Percentiles rank a stretch among this genome's conserved stretches.
phyloP scores from a whole-genome alignment of 2,329 filamentous ascomycete genomes.

The Epichloe baconii region DNA sequence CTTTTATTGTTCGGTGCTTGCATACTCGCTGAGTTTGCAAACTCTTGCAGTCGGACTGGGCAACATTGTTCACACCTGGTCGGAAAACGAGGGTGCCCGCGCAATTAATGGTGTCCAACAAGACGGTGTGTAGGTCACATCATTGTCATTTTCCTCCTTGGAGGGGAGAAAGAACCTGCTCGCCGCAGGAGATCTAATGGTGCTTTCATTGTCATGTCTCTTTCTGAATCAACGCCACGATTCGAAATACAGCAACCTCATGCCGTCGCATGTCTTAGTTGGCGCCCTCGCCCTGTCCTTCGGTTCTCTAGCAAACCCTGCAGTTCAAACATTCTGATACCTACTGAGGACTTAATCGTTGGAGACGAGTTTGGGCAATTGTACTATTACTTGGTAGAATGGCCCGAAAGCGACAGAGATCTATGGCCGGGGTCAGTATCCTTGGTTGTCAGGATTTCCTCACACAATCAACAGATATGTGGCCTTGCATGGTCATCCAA shows the following conservation, averaged over 20 bases:
- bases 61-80: slow-evolving; percentile 77
- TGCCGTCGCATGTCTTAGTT: slow-evolving; percentile 68
- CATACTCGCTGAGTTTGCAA: slow-evolving; percentile 63
- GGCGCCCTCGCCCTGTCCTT: slow-evolving; percentile 50
- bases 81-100: slow-evolving; percentile 54
- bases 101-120: slow-evolving; percentile 25
- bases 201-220: slow-evolving; percentile 63
- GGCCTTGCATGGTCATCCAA: slow-evolving; percentile 78
- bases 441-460: slow-evolving; percentile 60
- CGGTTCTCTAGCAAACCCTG: slow-evolving; percentile 39
- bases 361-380: slow-evolving; percentile 74
- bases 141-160: slow-evolving; percentile 77
- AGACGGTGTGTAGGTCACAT: slow-evolving; percentile 50
- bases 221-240: slow-evolving; percentile 54
- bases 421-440: slow-evolving; percentile 69
- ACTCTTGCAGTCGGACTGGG: slow-evolving; percentile 76
- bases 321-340: slow-evolving; percentile 35
- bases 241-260: slow-evolving; percentile 63
- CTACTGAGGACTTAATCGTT: slow-evolving; percentile 73
- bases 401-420: slow-evolving; percentile 55
- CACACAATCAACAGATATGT: slow-evolving; percentile 84
- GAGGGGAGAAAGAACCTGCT: slow-evolving; percentile 67
- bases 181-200: slow-evolving; percentile 70
- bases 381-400: slow-evolving; percentile 84
- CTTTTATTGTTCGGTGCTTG: slow-evolving; percentile 86